Percentiles rank a stretch among this genome's conserved stretches.
These are phyloP conservation scores for Fomitiporia mediterranea DNA, from an alignment of 1,284 basidiomycete genomes.

Conservation along the genomic window DNA sequence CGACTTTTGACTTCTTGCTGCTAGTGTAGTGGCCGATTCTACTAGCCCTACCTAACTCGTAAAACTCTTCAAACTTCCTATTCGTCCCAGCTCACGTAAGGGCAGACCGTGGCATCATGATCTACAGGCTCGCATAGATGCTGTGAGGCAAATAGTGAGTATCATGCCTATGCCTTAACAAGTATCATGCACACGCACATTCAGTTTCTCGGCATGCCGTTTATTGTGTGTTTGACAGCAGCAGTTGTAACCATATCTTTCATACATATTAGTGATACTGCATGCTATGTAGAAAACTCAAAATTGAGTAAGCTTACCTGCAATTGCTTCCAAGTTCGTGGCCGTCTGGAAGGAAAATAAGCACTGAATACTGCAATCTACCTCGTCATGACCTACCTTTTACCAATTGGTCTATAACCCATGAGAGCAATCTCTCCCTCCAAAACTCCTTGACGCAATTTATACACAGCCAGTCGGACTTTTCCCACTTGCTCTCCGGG, in stretches of 20 bases:
- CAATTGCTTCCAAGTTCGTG: conserved; percentile 13
- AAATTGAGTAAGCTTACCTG: conserved; percentile 9
- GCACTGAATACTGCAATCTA: not conserved
- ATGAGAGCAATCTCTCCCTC: conserved; percentile 1
- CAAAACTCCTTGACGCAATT: conserved; percentile 11
- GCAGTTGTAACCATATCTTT: conserved; percentile 20
- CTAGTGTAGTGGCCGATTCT: conserved; percentile 58
- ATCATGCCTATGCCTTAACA: not conserved
- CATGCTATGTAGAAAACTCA: not conserved
- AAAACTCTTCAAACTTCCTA: conserved; percentile 40
- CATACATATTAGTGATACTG: not conserved
- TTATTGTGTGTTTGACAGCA: conserved; percentile 12
- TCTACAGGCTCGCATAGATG: conserved; percentile 16
- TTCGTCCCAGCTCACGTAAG: conserved; percentile 12
- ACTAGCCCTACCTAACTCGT: conserved; percentile 51
- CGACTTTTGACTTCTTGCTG: conserved; percentile 74
- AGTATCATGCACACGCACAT: conserved; percentile 3
- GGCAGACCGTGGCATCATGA: conserved; percentile 7
- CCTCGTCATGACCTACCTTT: conserved; percentile 8
- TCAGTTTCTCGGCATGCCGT: conserved; percentile 13
- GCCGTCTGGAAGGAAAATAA: not conserved
- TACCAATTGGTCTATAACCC: conserved; percentile 7
- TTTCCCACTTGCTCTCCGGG: not conserved
- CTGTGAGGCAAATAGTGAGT: not conserved
- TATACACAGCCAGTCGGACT: conserved; percentile 6